phyloP scores from a whole-genome alignment of 805 yeast species.

The Candida suzukii region DNA sequence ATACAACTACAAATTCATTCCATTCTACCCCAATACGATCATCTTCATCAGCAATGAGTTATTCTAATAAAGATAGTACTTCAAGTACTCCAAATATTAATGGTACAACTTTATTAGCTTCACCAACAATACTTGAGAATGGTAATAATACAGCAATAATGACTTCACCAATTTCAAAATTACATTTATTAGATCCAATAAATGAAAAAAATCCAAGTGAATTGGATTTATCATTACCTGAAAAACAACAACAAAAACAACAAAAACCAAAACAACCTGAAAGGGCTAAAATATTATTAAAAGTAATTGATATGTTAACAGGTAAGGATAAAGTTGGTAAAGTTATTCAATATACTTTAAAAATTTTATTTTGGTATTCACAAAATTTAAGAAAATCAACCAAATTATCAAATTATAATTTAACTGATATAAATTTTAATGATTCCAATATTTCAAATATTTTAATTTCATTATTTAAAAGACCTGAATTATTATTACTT shows the following conservation, averaged over 20 bases:
- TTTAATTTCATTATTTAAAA: constrained; percentile 16
- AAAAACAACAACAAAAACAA: neutral
- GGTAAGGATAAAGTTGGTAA: constrained; percentile 74
- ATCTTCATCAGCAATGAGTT: neutral
- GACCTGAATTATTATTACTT: constrained; percentile 23
- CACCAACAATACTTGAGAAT: neutral
- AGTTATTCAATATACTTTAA: constrained; percentile 49
- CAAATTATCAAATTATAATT: constrained; percentile 8
- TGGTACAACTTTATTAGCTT: neutral
- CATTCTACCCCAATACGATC: neutral
- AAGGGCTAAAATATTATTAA: constrained; percentile 33
- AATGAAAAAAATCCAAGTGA: constrained; percentile 2
- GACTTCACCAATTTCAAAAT: neutral
- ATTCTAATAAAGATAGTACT: neutral
- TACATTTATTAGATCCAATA: constrained; percentile 1
- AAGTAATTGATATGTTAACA: constrained; percentile 44
- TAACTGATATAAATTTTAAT: constrained; percentile 16
- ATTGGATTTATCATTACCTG: neutral
- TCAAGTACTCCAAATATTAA: neutral
- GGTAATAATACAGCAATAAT: neutral
- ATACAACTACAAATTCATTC: neutral
- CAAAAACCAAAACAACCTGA: constrained; percentile 4
- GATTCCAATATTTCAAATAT: constrained; percentile 17
- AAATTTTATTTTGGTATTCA: constrained; percentile 43
- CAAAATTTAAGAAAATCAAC: constrained; percentile 27